A percentile compares a stretch with the other conserved stretches of the same genome.
These are phyloP conservation scores for Pleurotus tuber-regium DNA, from an alignment of 768 basidiomycete genomes.

Conservation along the genomic window DNA sequence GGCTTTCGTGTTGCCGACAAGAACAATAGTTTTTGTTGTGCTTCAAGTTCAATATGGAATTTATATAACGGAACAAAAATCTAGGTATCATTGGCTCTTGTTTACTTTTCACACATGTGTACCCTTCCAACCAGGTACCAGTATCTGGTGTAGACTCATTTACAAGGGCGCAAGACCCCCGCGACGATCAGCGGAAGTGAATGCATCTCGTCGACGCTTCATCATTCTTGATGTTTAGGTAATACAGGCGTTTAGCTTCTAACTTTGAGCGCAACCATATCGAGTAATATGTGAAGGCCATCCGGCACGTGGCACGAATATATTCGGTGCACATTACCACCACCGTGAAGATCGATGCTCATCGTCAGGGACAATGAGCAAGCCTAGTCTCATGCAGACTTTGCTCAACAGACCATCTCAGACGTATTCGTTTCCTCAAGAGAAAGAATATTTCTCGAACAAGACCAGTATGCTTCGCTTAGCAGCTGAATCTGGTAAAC, in stretches of 20 bases:
- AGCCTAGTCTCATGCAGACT: constrained; percentile 57
- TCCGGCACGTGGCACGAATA: neutral
- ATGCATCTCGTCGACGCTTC: too few species aligned
- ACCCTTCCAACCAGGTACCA: neutral
- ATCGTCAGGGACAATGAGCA: constrained; percentile 44
- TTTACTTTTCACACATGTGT: neutral
- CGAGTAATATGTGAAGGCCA: neutral
- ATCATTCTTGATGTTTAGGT: too few species aligned
- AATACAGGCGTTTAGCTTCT: too few species aligned
- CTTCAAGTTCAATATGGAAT: neutral
- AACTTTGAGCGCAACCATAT: too few species aligned
- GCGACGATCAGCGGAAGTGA: neutral
- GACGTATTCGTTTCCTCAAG: constrained; percentile 45
- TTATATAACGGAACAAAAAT: too few species aligned
- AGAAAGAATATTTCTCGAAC: constrained; percentile 49
- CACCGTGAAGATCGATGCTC: too few species aligned
- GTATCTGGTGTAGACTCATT: neutral
- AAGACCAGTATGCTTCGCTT: constrained; percentile 51
- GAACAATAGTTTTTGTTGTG: constrained; percentile 21
- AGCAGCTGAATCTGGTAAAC: constrained; percentile 31
- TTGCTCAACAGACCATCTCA: constrained; percentile 66
- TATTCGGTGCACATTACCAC: too few species aligned
- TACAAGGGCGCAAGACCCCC: neutral
- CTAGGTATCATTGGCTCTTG: neutral
- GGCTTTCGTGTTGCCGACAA: constrained; percentile 62